Conservation (phyloP, 768 basidiomycete genomes). For the Stropharia rugosoannulata region DNA sequence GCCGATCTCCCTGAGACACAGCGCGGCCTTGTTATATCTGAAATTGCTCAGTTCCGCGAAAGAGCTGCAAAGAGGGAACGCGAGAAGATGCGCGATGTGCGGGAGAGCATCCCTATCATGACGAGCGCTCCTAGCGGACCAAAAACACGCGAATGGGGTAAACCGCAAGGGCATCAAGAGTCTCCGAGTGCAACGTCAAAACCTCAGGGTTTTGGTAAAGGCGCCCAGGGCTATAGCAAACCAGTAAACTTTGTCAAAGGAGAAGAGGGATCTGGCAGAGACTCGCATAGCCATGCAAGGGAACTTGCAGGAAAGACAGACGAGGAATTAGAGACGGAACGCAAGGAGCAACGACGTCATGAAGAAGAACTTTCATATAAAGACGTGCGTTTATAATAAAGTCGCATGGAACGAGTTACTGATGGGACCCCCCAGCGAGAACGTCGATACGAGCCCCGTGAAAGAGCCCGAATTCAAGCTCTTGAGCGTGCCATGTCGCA, state of each 20-base stretch:
- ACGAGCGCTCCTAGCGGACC: slow-evolving; percentile 64
- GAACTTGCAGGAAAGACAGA: slow-evolving; percentile 66
- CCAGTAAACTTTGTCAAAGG: slow-evolving; percentile 84
- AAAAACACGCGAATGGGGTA: slow-evolving; percentile 79
- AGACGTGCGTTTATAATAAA: slow-evolving; percentile 56
- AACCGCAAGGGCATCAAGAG: slow-evolving; percentile 44
- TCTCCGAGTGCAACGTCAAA: slow-evolving; percentile 31
- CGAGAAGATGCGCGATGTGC: slow-evolving; percentile 83
- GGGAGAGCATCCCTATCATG: slow-evolving; percentile 51
- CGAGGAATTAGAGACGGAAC: slow-evolving; percentile 82
- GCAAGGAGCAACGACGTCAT: slow-evolving; percentile 69
- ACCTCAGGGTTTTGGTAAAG: slow-evolving; percentile 58
- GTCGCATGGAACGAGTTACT: slow-evolving; percentile 5
- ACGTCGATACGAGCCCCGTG: slow-evolving; percentile 89
- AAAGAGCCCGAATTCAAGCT: slow-evolving; percentile 75
- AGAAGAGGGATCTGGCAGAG: slow-evolving; percentile 40
- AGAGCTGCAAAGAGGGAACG: slow-evolving; percentile 88
- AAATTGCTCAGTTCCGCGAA: slow-evolving; percentile 96
- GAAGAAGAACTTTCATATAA: slow-evolving; percentile 85
- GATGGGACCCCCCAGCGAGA: slow-evolving; percentile 62
- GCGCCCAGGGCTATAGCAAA: slow-evolving; percentile 75
- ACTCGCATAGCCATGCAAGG: slow-evolving; percentile 29
- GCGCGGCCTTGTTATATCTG: slow-evolving; percentile 90
- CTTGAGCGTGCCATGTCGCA: slow-evolving; percentile 76
- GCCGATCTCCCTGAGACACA: slow-evolving; percentile 94